Base-by-base conservation (phyloP, 768 basidiomycete genomes). In the Candolleomyces efflorescens region DNA sequence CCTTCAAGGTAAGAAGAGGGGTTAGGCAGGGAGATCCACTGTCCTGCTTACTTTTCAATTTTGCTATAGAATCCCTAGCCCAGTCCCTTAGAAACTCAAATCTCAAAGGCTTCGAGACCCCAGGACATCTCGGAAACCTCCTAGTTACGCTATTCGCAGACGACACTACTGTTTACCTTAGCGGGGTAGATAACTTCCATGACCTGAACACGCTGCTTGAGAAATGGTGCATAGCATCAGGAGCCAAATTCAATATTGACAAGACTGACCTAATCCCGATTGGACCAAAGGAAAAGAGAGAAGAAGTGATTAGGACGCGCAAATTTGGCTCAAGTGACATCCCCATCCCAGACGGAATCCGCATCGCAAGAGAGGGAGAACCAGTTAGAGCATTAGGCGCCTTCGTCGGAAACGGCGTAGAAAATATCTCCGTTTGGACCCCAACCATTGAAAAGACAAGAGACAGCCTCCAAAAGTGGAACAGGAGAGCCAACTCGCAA, bases 231-330 rank as follows among this genome's bases (percentile, higher is more conserved):
- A n/a, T 15, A 0, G 75, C 74, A 13, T 73, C 75, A n/a, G 59
- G 67, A 0, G 78, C 77, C 0, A 75, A 72, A 47, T 81, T 80
- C 54, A 81, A 79, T 51, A 60, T 61, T 0, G 47, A 48, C 0
- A 81, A 81, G 62, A 80, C 77, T 0, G 73, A 76, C 59, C 7
- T 76, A 0, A 63, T 80, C 1, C 75, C 73, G 0, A 65, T 77
- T 0, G 75, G 78, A 0, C 6, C 54, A 0, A 15, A 39, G 3
- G 50, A 53, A 9, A 68, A 69, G 32, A 41, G 46, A 12, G 36
- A 37, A 5, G 9, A 36, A 36, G 13, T 61, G n/a, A 50, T 66
- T 0, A 15, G 48, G 13, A 56, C 27, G 3, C 36, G 62, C 18
- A 60, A 49, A 51, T 20, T 59, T 38, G 60, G 60, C 17, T n/a